Base-by-base conservation (phyloP, 2,329 filamentous ascomycete species). In the Aspergillus aculeatinus region DNA sequence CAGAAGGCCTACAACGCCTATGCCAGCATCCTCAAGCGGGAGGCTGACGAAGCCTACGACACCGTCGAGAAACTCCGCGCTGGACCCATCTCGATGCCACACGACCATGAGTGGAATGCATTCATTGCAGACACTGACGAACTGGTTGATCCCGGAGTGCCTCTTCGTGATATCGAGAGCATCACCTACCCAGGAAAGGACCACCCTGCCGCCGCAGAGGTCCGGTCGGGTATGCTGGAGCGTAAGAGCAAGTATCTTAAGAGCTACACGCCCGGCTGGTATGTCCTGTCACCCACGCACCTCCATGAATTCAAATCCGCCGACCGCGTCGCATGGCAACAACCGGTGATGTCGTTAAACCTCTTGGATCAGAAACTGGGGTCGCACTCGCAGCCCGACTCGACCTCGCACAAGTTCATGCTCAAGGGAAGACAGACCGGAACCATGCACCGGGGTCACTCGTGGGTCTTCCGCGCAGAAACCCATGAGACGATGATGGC, bases 301-400 rank as follows among this genome's bases (percentile, higher is more conserved):
- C 84, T 99, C 23, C 95, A 99, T 79, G 95, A 99, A 78, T 99
- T 98, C 85, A 97, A 96, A 76, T 96, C 92, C n/a, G 92, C 92
- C 66, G 94, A 98, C 78, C 93, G 94, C 74, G 89, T 88, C 64
- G 83, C 83, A 68, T 83, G 86, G 61, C 91, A 95, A 76, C 89
- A 90, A 44, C 95, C 95, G 0, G 87, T 98, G 73, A 97, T 99
- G 94, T 98, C 95, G 48, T 83, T 99, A 58, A 96, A 95, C 73
- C 85, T 99, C 29, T 90, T 90, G 6, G 95, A 98, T 68, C 95
- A 98, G 77, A 97, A 96, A 74, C 84, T 99, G 59, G 95, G 95
- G 42, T 96, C 93, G 39, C 92, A 96, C 73, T 97, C 94, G 10
- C 85, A 87, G 61, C 86, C 87, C 60, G 88, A 87, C 52, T 93